A percentile compares a stretch with the other conserved stretches of the same genome.
Conservation (phyloP, 768 basidiomycete species). For the Psilocybe azurescens region DNA sequence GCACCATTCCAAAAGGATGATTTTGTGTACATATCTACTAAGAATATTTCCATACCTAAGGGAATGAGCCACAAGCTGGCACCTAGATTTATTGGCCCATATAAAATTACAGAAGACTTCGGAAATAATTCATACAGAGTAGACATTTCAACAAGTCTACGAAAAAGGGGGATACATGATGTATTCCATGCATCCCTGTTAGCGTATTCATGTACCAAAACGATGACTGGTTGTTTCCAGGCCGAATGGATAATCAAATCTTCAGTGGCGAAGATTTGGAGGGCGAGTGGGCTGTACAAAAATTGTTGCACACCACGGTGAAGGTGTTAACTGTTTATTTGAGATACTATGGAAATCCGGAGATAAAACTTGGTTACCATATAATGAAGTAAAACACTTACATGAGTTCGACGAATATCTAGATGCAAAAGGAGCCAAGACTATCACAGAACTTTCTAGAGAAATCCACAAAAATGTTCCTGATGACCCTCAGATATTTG, state of each 20-base stretch:
- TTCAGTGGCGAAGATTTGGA: slow-evolving; percentile 16
- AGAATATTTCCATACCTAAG: slow-evolving; percentile 24
- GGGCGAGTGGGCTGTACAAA: slow-evolving; percentile 32
- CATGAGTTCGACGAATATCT: slow-evolving; percentile 1
- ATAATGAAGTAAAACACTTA: slow-evolving; percentile 7
- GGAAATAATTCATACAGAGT: slow-evolving; percentile 21
- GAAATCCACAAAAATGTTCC: not conserved
- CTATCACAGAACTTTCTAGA: not conserved
- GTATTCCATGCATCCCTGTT: slow-evolving; percentile 38
- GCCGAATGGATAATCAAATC: slow-evolving; percentile 26
- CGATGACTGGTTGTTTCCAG: slow-evolving; percentile 41
- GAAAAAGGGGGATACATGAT: slow-evolving; percentile 23
- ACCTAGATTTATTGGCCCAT: slow-evolving; percentile 30
- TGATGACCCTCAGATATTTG: not conserved
- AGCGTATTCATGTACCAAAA: slow-evolving; percentile 35
- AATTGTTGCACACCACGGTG: slow-evolving; percentile 28
- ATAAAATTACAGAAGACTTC: slow-evolving; percentile 18
- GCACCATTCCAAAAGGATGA: slow-evolving; percentile 22
- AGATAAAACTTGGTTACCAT: slow-evolving; percentile 37
- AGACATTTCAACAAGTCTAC: slow-evolving; percentile 19
- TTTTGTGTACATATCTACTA: slow-evolving; percentile 26
- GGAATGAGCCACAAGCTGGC: slow-evolving; percentile 27
- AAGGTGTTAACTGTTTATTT: slow-evolving; percentile 23
- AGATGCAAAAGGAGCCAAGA: slow-evolving; percentile 2
- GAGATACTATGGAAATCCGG: slow-evolving; percentile 35